These are phyloP conservation scores for Microthlaspi erraticum DNA, from an alignment of 345 rosid species.

Conservation along the genomic window DNA sequence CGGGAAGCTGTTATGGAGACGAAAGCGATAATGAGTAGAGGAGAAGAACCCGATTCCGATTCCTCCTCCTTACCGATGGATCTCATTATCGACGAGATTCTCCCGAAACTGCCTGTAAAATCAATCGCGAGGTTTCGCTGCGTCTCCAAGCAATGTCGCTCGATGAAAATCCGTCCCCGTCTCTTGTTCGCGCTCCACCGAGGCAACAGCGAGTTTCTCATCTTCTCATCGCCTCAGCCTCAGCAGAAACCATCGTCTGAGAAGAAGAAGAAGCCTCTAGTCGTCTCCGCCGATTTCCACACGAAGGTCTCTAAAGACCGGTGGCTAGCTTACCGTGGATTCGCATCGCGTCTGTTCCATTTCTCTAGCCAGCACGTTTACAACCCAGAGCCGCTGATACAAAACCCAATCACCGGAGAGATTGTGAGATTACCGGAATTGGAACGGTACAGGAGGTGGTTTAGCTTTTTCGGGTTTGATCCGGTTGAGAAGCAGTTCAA, in stretches of 20 bases:
- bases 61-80: neutral
- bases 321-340: accelerated
- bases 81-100: neutral
- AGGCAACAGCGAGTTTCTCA: neutral
- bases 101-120: neutral
- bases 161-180: neutral
- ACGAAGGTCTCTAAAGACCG: neutral
- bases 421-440: no score
- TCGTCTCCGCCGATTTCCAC: neutral
- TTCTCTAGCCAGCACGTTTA: no score
- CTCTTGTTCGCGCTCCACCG: neutral
- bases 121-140: neutral
- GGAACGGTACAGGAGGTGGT: no score
- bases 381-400: no score
- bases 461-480: neutral
- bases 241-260: neutral
- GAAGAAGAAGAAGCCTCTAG: neutral
- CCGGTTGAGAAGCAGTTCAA: no score
- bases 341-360: neutral
- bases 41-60: neutral
- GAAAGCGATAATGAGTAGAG: neutral
- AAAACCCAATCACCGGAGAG: no score
- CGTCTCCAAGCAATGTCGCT: neutral
- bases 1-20: no score
- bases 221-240: neutral